Percentiles rank a stretch among this genome's conserved stretches.
phyloP scores from a whole-genome alignment of 805 yeast species.

The Blastobotrys peoriensis region DNA sequence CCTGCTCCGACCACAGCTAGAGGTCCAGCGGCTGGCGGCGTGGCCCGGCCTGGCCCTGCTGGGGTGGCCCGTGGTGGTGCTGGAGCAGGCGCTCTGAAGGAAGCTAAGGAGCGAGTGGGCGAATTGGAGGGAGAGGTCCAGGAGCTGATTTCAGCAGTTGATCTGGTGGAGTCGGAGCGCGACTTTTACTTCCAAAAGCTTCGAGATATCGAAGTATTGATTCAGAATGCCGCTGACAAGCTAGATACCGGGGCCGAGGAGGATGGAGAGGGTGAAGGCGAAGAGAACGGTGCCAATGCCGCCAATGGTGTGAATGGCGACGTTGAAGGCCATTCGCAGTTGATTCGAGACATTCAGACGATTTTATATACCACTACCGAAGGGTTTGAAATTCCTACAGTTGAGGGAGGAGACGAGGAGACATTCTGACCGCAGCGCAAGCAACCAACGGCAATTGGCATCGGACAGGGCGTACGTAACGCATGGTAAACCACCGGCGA shows the following conservation, averaged over 20 bases:
- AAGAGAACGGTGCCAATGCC: constrained; percentile 11
- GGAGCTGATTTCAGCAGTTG: constrained; percentile 54
- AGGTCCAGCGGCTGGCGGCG: constrained; percentile 4
- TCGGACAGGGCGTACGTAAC: too few relatives aligned
- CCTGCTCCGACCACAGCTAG: constrained; percentile 3
- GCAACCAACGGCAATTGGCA: too few relatives aligned
- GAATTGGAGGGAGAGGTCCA: constrained; percentile 45
- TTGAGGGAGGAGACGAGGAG: constrained; percentile 18
- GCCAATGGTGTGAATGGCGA: constrained; percentile 5
- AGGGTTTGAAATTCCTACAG: constrained; percentile 62
- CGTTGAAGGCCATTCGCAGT: constrained; percentile 24
- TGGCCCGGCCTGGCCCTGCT: constrained; percentile 2
- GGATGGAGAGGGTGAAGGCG: constrained; percentile 26
- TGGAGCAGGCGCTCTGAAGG: constrained; percentile 30
- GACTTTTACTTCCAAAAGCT: constrained; percentile 86
- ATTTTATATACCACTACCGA: constrained; percentile 78
- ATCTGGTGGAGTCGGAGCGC: constrained; percentile 67
- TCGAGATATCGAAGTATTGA: constrained; percentile 78
- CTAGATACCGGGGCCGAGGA: constrained; percentile 26
- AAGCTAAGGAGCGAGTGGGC: constrained; percentile 38
- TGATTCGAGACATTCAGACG: constrained; percentile 60
- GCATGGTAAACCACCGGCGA: too few relatives aligned
- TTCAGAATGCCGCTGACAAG: constrained; percentile 55
- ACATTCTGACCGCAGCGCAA: too few relatives aligned
- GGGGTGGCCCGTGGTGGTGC: constrained; percentile 5